These are phyloP conservation scores for Boletus semigastroideus DNA, from an alignment of 1,284 basidiomycete genomes.

Conservation along the genomic window DNA sequence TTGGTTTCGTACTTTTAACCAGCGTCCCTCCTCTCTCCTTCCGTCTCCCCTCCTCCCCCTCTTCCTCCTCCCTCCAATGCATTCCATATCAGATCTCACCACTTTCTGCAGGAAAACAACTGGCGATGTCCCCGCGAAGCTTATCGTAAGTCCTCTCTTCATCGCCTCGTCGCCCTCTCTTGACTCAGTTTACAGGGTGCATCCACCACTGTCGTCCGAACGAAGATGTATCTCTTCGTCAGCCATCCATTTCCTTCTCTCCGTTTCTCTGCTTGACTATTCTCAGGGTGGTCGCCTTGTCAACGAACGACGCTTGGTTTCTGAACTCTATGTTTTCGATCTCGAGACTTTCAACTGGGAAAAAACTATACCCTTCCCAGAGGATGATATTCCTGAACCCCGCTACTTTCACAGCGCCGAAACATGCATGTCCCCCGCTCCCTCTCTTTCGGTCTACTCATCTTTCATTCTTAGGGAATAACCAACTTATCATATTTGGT, in stretches of 20 bases:
- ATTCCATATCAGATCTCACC: slow-evolving; percentile 85
- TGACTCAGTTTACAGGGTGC: slow-evolving; percentile 54
- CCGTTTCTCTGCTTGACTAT: neutral
- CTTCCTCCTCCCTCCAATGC: slow-evolving; percentile 40
- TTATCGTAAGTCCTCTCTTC: slow-evolving; percentile 64
- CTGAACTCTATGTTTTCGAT: slow-evolving; percentile 87
- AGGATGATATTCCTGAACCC: slow-evolving; percentile 70
- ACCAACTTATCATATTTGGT: slow-evolving; percentile 87
- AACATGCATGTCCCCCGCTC: slow-evolving; percentile 57
- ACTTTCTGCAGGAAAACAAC: slow-evolving; percentile 81
- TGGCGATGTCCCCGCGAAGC: slow-evolving; percentile 85
- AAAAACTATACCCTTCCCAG: slow-evolving; percentile 58
- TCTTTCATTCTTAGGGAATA: slow-evolving; percentile 59
- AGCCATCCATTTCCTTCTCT: slow-evolving; percentile 29
- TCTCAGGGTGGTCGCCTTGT: slow-evolving; percentile 81
- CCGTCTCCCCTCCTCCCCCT: neutral
- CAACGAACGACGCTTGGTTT: slow-evolving; percentile 81
- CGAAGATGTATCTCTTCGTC: slow-evolving; percentile 84
- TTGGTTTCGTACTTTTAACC: slow-evolving; percentile 27
- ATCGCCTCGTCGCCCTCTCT: neutral
- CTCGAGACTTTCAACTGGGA: slow-evolving; percentile 79
- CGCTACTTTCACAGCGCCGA: slow-evolving; percentile 93
- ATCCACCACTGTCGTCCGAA: slow-evolving; percentile 81
- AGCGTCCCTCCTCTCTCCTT: neutral
- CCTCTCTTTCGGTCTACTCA: slow-evolving; percentile 12